Conservation (phyloP, 1,284 basidiomycete species). For the Cronartium quercuum region DNA sequence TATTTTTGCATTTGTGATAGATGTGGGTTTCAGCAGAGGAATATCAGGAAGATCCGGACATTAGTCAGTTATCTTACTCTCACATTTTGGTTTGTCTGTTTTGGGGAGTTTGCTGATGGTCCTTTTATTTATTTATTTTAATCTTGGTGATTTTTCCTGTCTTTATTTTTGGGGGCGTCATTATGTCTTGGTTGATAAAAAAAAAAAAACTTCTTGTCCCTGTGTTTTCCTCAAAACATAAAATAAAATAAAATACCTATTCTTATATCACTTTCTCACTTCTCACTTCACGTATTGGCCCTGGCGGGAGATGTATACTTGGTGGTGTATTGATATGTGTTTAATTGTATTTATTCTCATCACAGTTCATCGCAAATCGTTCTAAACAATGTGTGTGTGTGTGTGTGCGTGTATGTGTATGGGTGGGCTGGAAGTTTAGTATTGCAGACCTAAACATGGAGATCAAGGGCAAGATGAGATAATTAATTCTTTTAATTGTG, state of each 20-base stretch:
- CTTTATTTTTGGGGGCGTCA: background rate
- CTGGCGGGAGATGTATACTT: too few relatives aligned
- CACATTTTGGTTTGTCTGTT: background rate
- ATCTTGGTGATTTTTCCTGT: background rate
- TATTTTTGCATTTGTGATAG: constrained; percentile 51
- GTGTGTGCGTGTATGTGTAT: too few relatives aligned
- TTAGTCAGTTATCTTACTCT: constrained; percentile 52
- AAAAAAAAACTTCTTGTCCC: too few relatives aligned
- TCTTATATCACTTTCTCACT: too few relatives aligned
- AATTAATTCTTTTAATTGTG: too few relatives aligned
- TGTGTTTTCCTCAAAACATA: too few relatives aligned
- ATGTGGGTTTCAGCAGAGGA: constrained; percentile 99
- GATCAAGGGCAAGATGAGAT: too few relatives aligned
- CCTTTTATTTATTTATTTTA: background rate
- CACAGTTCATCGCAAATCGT: constrained; percentile 25
- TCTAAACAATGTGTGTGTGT: background rate
- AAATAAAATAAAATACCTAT: too few relatives aligned
- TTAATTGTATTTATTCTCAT: background rate
- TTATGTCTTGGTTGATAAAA: background rate
- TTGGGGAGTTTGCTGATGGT: background rate
- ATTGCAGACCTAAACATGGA: too few relatives aligned
- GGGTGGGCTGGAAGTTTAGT: too few relatives aligned
- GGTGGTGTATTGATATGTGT: background rate
- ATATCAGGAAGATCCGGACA: constrained; percentile 97
- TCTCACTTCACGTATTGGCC: too few relatives aligned